These are phyloP conservation scores for Coccomyxa subellipsoidea DNA, from an alignment of 163 green algal species.

Conservation along the genomic window DNA sequence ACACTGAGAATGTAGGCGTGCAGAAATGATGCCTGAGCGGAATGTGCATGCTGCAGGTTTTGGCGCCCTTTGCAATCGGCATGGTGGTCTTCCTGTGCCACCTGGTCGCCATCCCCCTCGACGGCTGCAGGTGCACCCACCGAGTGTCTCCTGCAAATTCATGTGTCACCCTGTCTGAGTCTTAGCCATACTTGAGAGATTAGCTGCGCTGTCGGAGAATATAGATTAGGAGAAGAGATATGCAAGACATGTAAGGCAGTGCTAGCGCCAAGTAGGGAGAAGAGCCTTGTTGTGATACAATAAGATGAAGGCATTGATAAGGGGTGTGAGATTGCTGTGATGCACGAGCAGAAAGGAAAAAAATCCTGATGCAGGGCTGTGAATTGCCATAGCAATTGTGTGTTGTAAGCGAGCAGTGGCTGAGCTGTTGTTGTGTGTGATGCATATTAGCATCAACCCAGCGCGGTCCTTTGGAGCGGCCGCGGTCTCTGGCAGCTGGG, in stretches of 20 bases:
- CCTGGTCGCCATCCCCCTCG: slow-evolving; percentile 24
- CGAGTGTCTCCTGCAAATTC: background rate
- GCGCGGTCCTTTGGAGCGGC: slow-evolving; percentile 26
- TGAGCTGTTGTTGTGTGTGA: background rate
- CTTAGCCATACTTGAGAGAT: background rate
- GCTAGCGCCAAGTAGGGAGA: too few relatives aligned
- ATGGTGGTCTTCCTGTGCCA: slow-evolving; percentile 28
- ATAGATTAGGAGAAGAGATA: too few relatives aligned
- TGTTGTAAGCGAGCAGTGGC: background rate
- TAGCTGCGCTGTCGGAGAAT: too few relatives aligned
- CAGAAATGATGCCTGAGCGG: background rate
- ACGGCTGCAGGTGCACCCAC: slow-evolving; percentile 28
- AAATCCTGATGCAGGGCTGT: too few relatives aligned
- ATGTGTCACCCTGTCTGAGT: background rate
- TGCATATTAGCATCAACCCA: slow-evolving; percentile 17
- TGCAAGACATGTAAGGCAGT: too few relatives aligned
- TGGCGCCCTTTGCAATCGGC: slow-evolving; percentile 25
- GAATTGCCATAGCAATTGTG: too few relatives aligned
- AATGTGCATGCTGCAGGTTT: background rate
- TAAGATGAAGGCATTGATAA: too few relatives aligned
- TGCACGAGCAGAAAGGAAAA: too few relatives aligned
- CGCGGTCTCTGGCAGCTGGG: slow-evolving; percentile 12
- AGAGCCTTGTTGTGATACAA: too few relatives aligned
- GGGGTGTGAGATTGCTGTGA: too few relatives aligned
- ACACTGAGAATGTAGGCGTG: too few relatives aligned